phyloP scores from a whole-genome alignment of 2,329 filamentous ascomycete species.

The Cercospora sp. region DNA sequence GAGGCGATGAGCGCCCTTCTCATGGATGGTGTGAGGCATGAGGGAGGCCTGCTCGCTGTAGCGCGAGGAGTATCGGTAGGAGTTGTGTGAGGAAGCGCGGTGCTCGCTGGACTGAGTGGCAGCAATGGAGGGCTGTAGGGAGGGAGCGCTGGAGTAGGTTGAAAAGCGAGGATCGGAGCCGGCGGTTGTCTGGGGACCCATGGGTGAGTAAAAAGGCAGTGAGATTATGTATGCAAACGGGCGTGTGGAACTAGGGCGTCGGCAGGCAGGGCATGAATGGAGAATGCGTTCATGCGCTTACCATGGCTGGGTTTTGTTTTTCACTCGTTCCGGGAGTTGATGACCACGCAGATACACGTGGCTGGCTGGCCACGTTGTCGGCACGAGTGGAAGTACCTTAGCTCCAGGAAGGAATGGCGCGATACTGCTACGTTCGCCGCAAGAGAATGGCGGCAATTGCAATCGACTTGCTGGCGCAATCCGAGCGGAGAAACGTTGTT shows the following conservation, averaged over 20 bases:
- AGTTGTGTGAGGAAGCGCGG: constrained; percentile 29
- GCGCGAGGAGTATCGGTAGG: constrained; percentile 20
- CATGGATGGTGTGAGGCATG: constrained; percentile 24
- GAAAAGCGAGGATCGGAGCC: constrained; percentile 46
- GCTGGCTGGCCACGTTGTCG: neutral
- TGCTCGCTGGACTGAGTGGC: constrained; percentile 40
- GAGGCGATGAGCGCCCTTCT: constrained; percentile 19
- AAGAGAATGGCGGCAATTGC: neutral
- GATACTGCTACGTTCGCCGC: neutral
- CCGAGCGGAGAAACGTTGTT: neutral
- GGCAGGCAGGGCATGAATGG: neutral
- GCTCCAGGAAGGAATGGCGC: neutral
- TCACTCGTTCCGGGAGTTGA: neutral
- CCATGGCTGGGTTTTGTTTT: neutral
- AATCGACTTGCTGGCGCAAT: neutral
- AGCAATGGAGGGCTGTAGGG: constrained; percentile 53
- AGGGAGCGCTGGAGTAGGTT: constrained; percentile 53
- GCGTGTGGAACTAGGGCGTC: neutral
- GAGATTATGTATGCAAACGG: constrained; percentile 8
- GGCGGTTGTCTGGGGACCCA: constrained; percentile 24
- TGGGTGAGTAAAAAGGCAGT: neutral
- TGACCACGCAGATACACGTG: neutral
- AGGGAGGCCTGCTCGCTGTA: constrained; percentile 28
- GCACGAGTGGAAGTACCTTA: neutral
- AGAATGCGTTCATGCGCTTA: neutral